phyloP scores from a whole-genome alignment of 2,329 filamentous ascomycete genomes.

The Lasiodiplodia sp. region DNA sequence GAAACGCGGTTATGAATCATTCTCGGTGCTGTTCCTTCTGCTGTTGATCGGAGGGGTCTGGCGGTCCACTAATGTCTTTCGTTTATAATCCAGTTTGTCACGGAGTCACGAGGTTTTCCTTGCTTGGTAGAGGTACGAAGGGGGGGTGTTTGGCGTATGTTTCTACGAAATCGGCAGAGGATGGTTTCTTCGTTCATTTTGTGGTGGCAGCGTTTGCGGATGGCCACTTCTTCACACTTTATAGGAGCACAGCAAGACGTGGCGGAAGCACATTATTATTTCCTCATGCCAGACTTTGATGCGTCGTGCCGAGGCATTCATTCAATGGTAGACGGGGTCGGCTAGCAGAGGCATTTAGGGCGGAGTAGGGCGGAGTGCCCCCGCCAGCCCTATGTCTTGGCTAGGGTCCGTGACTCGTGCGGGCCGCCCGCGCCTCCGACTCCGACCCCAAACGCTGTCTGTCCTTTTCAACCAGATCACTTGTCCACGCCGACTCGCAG shows the following conservation, averaged over 20 bases:
- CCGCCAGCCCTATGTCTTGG: conserved; percentile 26
- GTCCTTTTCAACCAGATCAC: conserved; percentile 14
- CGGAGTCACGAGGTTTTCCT: conserved; percentile 23
- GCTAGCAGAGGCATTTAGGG: neutral
- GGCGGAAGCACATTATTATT: conserved; percentile 5
- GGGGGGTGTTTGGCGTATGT: conserved; percentile 22
- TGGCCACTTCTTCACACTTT: neutral
- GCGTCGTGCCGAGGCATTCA: neutral
- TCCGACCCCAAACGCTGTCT: conserved; percentile 9
- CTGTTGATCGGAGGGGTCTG: conserved; percentile 2
- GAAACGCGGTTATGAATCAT: conserved; percentile 18
- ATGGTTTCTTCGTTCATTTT: conserved; percentile 9
- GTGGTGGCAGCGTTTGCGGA: conserved; percentile 4
- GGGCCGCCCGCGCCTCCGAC: conserved; percentile 13
- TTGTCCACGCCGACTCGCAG: neutral
- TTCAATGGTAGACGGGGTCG: neutral
- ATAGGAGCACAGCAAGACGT: neutral
- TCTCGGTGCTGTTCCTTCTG: conserved; percentile 14
- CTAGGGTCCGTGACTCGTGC: conserved; percentile 17
- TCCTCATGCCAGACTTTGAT: neutral
- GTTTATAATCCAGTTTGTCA: conserved; percentile 22
- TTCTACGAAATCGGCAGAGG: conserved; percentile 10
- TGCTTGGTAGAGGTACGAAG: conserved; percentile 7
- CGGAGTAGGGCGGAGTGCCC: neutral
- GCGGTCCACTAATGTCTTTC: conserved; percentile 28